phyloP scores from a whole-genome alignment of 306 rosid genomes.

The Glycine soja region DNA sequence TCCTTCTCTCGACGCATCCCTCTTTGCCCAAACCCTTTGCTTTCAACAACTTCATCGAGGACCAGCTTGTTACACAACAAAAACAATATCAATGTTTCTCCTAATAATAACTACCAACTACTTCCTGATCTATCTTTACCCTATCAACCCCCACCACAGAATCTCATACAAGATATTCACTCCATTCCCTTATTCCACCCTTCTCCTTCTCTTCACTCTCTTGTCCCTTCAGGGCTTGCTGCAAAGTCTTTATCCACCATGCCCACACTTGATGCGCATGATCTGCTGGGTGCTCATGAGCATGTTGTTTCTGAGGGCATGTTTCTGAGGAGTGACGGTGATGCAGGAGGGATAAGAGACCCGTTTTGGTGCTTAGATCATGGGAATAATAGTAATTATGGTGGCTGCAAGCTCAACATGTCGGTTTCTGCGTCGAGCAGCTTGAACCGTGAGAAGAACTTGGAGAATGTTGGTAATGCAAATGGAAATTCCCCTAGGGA shows the following conservation, averaged over 20 bases:
- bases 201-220: background rate
- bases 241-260: background rate
- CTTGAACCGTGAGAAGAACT: slow-evolving; percentile 51
- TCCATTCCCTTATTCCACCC: slow-evolving; percentile 31
- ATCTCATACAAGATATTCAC: slow-evolving; percentile 50
- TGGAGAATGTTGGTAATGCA: slow-evolving; percentile 42
- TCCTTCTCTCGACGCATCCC: slow-evolving; percentile 56
- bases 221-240: background rate
- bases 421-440: slow-evolving; percentile 47
- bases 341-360: slow-evolving; percentile 7
- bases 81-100: background rate
- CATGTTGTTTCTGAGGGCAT: background rate
- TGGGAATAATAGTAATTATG: background rate
- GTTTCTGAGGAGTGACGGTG: slow-evolving; percentile 1
- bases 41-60: slow-evolving; percentile 43
- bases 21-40: slow-evolving; percentile 43
- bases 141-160: slow-evolving; percentile 33
- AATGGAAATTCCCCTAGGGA: slow-evolving; percentile 44
- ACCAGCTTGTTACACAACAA: slow-evolving; percentile 13
- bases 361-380: background rate
- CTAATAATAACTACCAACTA: slow-evolving; percentile 41
- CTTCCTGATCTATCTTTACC: slow-evolving; percentile 46
- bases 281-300: background rate
- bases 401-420: slow-evolving; percentile 56
- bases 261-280: background rate